Percentiles rank a stretch among this genome's conserved stretches.
Conservation (phyloP, 257 asterid genomes). For the Catharanthus roseus region DNA sequence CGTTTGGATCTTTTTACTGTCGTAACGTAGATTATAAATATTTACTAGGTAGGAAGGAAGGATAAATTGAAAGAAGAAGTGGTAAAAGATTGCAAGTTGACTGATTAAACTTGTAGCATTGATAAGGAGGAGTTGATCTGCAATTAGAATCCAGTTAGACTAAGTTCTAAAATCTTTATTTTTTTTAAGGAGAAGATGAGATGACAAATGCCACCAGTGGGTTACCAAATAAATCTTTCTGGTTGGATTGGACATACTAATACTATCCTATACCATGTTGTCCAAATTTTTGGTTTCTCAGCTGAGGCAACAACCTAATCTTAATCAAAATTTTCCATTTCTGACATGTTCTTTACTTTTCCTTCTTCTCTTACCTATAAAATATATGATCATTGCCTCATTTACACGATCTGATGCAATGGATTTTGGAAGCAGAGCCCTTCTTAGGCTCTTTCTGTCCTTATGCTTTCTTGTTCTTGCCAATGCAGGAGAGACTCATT, state of each 20-base stretch:
- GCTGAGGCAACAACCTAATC: neutral
- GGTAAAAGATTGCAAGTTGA: no score
- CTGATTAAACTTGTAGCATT: no score
- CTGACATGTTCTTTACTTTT: neutral
- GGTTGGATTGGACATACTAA: neutral
- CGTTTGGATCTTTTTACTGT: no score
- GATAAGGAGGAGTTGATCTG: neutral
- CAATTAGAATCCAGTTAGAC: neutral
- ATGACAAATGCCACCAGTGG: neutral
- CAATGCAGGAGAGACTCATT: conserved; percentile 15
- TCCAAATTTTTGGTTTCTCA: neutral
- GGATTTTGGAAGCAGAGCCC: conserved; percentile 2
- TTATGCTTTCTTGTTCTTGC: neutral
- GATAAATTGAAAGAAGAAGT: no score
- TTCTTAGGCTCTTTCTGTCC: neutral
- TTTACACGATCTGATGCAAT: neutral
- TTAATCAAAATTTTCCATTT: neutral
- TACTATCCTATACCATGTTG: no score
- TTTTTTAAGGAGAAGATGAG: neutral
- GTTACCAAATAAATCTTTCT: neutral
- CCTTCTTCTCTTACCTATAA: neutral
- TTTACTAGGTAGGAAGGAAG: no score
- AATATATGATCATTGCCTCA: neutral
- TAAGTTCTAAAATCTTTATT: neutral
- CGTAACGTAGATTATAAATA: no score